Percentiles rank a stretch among this genome's conserved stretches.
phyloP scores from a whole-genome alignment of 441 rosid species.

The Isatis lusitanica region DNA sequence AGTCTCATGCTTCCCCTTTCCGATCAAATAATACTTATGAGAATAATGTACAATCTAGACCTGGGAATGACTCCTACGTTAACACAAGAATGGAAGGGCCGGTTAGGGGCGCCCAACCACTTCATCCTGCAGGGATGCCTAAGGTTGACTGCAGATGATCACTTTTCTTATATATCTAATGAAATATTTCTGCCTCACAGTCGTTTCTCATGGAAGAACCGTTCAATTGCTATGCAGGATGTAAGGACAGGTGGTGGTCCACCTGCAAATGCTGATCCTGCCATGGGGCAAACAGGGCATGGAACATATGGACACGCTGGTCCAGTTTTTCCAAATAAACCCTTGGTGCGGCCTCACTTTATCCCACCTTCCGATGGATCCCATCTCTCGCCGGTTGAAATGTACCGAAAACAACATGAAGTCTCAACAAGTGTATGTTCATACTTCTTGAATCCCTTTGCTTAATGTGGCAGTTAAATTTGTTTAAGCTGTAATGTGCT shows the following conservation, averaged over 20 bases:
- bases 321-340: conserved; percentile 54
- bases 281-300: conserved; percentile 51
- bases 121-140: conserved; percentile 56
- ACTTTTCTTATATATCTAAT: conserved; percentile 34
- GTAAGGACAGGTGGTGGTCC: conserved; percentile 48
- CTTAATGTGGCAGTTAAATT: not conserved
- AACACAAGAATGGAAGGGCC: conserved; percentile 62
- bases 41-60: conserved; percentile 52
- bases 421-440: conserved; percentile 75
- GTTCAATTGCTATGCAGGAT: conserved; percentile 48
- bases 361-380: conserved; percentile 47
- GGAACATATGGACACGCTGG: conserved; percentile 48
- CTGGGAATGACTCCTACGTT: conserved; percentile 55
- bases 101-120: conserved; percentile 51
- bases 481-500: conserved; percentile 24
- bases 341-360: conserved; percentile 49
- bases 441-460: conserved; percentile 13
- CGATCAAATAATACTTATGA: conserved; percentile 52
- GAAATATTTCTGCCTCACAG: not conserved
- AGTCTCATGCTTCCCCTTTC: conserved; percentile 50
- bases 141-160: conserved; percentile 43
- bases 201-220: not conserved
- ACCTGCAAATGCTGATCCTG: conserved; percentile 48
- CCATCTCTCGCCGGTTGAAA: conserved; percentile 66
- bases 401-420: conserved; percentile 80